Evolutionary conservation across 2,329 filamentous ascomycete genomes (phyloP).

Genomic region (Blumeriella jaapii): DNA sequence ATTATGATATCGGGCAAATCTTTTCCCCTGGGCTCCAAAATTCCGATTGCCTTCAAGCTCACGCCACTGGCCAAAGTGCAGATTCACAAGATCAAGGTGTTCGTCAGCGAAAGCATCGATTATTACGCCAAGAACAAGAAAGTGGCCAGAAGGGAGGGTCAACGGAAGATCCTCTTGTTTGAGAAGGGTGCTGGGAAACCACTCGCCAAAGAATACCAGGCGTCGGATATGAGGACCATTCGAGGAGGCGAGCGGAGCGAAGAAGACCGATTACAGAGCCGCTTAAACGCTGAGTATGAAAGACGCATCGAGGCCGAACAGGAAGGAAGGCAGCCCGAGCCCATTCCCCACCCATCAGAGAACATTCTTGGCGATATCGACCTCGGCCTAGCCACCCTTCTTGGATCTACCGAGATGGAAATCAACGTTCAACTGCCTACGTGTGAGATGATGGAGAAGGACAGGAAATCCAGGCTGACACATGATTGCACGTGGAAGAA

Average conservation of each 20-base stretch:
- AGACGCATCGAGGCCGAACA: slow-evolving; percentile 41
- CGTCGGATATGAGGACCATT: slow-evolving; percentile 53
- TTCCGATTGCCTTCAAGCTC: slow-evolving; percentile 66
- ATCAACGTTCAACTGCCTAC: slow-evolving; percentile 63
- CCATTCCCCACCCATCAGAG: slow-evolving; percentile 30
- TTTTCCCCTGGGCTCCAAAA: slow-evolving; percentile 58
- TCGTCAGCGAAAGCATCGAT: slow-evolving; percentile 60
- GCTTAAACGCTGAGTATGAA: slow-evolving; percentile 24
- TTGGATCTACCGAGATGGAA: slow-evolving; percentile 62
- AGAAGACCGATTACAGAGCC: slow-evolving; percentile 27
- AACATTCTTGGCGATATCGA: slow-evolving; percentile 52
- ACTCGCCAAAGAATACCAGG: slow-evolving; percentile 50
- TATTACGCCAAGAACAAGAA: slow-evolving; percentile 58
- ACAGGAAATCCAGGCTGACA: slow-evolving; percentile 47
- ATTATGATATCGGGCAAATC: slow-evolving; percentile 71
- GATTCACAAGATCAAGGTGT: slow-evolving; percentile 63
- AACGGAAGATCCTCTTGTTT: slow-evolving; percentile 56
- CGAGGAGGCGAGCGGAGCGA: slow-evolving; percentile 57
- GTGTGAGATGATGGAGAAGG: slow-evolving; percentile 55
- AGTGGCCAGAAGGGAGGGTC: slow-evolving; percentile 55
- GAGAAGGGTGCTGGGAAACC: slow-evolving; percentile 58
- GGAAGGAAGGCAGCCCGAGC: slow-evolving; percentile 33
- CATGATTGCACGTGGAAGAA: slow-evolving; percentile 66
- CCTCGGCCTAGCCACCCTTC: slow-evolving; percentile 42
- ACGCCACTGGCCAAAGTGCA: slow-evolving; percentile 64